Base-by-base conservation (phyloP, 176 grass and related monocot genomes). In the Avena eriantha region DNA sequence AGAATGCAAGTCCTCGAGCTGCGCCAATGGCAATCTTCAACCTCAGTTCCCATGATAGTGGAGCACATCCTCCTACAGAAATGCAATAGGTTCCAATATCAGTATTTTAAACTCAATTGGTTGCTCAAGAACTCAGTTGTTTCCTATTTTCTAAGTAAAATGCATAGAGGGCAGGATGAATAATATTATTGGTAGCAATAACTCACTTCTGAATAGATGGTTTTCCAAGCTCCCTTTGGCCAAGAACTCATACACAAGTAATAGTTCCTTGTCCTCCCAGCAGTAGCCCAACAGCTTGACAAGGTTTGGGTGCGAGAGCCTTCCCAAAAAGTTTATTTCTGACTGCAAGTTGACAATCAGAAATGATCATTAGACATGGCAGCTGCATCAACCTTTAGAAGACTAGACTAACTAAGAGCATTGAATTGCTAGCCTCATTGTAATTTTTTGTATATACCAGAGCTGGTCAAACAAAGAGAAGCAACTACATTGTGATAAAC, bases 201-300 rank as follows among this genome's bases (percentile, higher is more conserved):
- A 87, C 92, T 97, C 76, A 97, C 95, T 94, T 79, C 90, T 89
- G 83, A 97, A 97, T 67, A 97, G 92, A 91, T 97, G 95, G 78
- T 97, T 97, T 85, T 97, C 95, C 82, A 97, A 89, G 86, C 95
- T 97, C 47, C 95, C 92, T 81, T 87, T 97, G 56, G 95, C 79
- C 94, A 97, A 92, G 66, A 90, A 97, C 76, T 97, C 94, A 29
- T 97, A 97, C 1, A 97, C 88, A 18, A 97, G 92, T 57, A 97
- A 15, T 67, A 97, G 92, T 29, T 97, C 94, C 77, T 61, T 97
- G 16, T 97, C 95, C 31, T 97, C 92, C 66, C 51, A 92, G 69
- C 95, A 97, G 85, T 92, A 97, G 1, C 95, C 95, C 56, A 94
- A 69, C 45, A 97, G 92, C 35, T 85, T 97, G 33, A 97, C 92